These are phyloP conservation scores for Dendrocalamus sinicus DNA, from an alignment of 176 grass and related monocot species.

Conservation along the genomic window DNA sequence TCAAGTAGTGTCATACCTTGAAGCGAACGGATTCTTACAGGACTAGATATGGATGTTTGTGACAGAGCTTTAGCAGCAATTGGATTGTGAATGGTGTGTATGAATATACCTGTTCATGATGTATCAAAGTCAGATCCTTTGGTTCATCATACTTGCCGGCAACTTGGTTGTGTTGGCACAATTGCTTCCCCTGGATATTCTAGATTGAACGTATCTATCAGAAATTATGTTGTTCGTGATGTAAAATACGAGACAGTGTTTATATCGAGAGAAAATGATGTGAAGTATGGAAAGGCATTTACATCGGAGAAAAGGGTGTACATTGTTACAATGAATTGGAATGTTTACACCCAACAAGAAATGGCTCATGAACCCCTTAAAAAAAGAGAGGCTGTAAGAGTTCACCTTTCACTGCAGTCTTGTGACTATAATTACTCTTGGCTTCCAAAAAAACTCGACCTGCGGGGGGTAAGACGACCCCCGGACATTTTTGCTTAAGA, in stretches of 20 bases:
- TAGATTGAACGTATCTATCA: neutral
- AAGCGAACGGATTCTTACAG: conserved; percentile 66
- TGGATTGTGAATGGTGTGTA: neutral
- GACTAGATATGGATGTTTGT: conserved; percentile 26
- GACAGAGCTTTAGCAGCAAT: neutral
- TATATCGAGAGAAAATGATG: neutral
- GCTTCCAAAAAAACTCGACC: too few species aligned
- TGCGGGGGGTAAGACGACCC: too few species aligned
- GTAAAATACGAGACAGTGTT: conserved; percentile 4
- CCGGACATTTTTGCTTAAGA: too few species aligned
- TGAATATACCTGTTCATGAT: neutral
- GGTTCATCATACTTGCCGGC: neutral
- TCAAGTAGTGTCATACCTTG: conserved; percentile 73
- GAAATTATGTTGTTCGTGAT: neutral
- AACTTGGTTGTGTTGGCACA: neutral
- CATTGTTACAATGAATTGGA: neutral
- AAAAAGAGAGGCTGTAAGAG: neutral
- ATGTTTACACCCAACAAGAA: neutral
- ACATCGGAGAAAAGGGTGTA: neutral
- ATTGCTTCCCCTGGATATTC: too few species aligned
- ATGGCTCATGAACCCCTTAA: neutral
- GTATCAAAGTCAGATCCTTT: neutral
- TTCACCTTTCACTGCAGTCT: too few species aligned
- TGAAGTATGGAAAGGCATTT: neutral
- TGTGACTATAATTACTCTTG: too few species aligned